phyloP scores from a whole-genome alignment of 345 rosid genomes.

The Odontarrhena argentea region DNA sequence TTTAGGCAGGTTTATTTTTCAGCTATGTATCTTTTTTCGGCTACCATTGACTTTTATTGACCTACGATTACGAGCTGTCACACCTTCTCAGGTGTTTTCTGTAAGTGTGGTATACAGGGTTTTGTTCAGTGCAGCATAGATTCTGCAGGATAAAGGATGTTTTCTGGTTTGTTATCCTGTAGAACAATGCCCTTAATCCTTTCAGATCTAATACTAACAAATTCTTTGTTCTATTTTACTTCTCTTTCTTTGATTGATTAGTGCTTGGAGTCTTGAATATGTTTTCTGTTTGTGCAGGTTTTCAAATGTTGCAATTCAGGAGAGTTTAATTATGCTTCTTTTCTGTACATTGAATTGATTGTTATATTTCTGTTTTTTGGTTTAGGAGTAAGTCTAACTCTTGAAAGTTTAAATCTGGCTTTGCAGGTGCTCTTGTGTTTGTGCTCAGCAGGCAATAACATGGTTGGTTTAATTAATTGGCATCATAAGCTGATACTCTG shows the following conservation, averaged over 20 bases:
- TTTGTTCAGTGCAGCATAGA: conserved; percentile 23
- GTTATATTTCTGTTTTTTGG: conserved; percentile 8
- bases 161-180: conserved; percentile 31
- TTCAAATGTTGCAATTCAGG: conserved; percentile 56
- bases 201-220: conserved; percentile 23
- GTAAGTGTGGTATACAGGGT: conserved; percentile 34
- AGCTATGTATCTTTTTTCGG: conserved; percentile 34
- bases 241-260: conserved; percentile 37
- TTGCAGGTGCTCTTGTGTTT: conserved; percentile 34
- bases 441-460: conserved; percentile 23
- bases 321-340: conserved; percentile 44
- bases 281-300: conserved; percentile 72
- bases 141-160: conserved; percentile 23
- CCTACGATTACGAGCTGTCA: conserved; percentile 9
- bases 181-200: conserved; percentile 8
- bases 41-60: conserved; percentile 8
- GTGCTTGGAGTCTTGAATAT: conserved; percentile 43
- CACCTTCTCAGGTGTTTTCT: conserved; percentile 29
- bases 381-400: conserved; percentile 16
- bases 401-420: conserved; percentile 30
- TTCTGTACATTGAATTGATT: conserved; percentile 35
- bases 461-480: not conserved
- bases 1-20: conserved; percentile 33
- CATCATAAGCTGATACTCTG: conserved; percentile 12
- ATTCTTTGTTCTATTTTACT: conserved; percentile 9